Evolutionary conservation across 2,329 filamentous ascomycete genomes (phyloP), one percentile per base, ranked within the genome.

Genomic region (Penicillium olsonii): DNA sequence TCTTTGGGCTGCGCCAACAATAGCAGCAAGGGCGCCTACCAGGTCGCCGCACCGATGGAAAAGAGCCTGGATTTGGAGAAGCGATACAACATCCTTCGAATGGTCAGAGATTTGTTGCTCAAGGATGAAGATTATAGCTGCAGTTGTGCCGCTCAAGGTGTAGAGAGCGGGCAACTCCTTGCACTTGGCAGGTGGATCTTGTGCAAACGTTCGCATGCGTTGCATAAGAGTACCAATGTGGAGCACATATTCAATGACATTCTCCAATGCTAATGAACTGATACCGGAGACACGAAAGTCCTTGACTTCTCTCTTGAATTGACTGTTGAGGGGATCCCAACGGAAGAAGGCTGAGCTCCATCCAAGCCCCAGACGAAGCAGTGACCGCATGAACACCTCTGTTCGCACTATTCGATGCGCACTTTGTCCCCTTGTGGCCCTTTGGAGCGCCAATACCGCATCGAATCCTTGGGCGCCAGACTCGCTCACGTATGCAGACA

Each of bases 271-370:
- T 18, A 61, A 52, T n/a, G 73, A 63, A 52, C 78, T 83, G 27
- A 76, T 63, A 2, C 82, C 83, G 2, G 77, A 77, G 24, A 81
- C 68, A 2, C 77, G 69, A 1, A 77, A 68, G 45, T 77, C 67
- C 4, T 68, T 59, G 29, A 80, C 64, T 4, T 67, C 66, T 33
- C 69, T 72, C 33, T 70, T 67, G 44, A 77, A 76, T n/a, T 42
- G 58, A 17, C 53, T 59, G 4, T 57, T 59, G 39, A 63, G 52
- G 40, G 67, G 59, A 51, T 75, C 65, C 58, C 71, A 77, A 6
- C 61, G 62, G 49, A 76, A 76, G 47, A 76, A 66, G 6, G 68
- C 57, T 7, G 75, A 77, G 45, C 67, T 68, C 70, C 74, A 75
- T 7, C 75, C 75, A 17, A 77, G 58, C 12, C 69, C 71, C 17